Evolutionary conservation across 2,329 filamentous ascomycete genomes (phyloP).

Genomic region (Plenodomus lindquistii): DNA sequence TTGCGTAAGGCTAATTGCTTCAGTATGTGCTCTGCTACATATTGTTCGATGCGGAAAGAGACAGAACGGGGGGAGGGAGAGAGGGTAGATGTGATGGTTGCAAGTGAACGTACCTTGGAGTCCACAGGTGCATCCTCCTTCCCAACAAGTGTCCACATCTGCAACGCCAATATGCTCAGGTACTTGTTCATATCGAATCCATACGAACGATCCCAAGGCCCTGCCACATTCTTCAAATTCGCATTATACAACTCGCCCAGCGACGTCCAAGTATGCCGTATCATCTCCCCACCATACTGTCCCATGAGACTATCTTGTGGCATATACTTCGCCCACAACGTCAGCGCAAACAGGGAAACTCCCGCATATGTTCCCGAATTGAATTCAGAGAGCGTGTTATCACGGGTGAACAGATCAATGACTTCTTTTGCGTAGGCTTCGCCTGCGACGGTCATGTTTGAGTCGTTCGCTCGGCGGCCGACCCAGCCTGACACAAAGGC

Average conservation of each 20-base stretch:
- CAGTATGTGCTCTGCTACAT: too few species aligned
- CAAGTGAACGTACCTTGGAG: slow-evolving; percentile 25
- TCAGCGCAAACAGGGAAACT: slow-evolving; percentile 62
- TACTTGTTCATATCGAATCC: slow-evolving; percentile 68
- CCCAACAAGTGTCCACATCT: slow-evolving; percentile 63
- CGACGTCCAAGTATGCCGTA: slow-evolving; percentile 58
- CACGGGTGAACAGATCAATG: slow-evolving; percentile 59
- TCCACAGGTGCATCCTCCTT: slow-evolving; percentile 47
- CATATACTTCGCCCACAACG: slow-evolving; percentile 64
- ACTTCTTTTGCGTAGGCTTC: slow-evolving; percentile 61
- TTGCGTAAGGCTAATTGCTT: slow-evolving; percentile 57
- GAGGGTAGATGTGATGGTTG: background rate
- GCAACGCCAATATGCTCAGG: slow-evolving; percentile 60
- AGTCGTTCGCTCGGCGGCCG: slow-evolving; percentile 57
- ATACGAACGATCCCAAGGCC: slow-evolving; percentile 67
- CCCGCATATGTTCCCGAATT: slow-evolving; percentile 67
- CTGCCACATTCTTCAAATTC: slow-evolving; percentile 63
- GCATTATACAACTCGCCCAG: slow-evolving; percentile 61
- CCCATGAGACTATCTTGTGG: slow-evolving; percentile 58
- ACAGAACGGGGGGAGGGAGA: too few species aligned
- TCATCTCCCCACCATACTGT: slow-evolving; percentile 56
- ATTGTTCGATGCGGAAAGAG: too few species aligned
- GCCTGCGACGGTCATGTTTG: slow-evolving; percentile 62
- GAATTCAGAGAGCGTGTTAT: slow-evolving; percentile 64
- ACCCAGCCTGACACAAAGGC: slow-evolving; percentile 64